Base-by-base conservation (phyloP, 768 basidiomycete genomes). In the Trametes cinnabarina region DNA sequence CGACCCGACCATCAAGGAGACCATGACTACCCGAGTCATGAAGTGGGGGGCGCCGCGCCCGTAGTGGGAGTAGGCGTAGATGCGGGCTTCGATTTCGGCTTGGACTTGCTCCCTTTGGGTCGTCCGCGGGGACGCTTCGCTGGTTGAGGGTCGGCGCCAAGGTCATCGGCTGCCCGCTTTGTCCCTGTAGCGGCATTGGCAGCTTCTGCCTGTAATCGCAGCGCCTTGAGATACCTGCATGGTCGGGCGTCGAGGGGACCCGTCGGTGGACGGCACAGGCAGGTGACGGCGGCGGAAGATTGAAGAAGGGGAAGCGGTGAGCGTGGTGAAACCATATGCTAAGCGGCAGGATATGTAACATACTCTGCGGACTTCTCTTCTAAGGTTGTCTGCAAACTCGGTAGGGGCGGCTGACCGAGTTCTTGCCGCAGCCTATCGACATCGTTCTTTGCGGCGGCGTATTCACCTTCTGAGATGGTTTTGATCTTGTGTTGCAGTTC, bases 341-440 rank as follows among this genome's bases (percentile, higher is more conserved):
- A 41, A 15, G 58, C 28, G 54, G 26, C 28, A 11, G 19, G 40
- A 20, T 8, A 14, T 9, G 46, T 35, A 73, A 80, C 75, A 80
- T 62, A 83, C 80, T 77, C 75, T 14, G 76, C 72, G 26, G 76
- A 72, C 69, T 79, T 89, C 65, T 92, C 91, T 44, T 93, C 90
- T 35, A 93, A 71, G 28, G 84, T 89, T 30, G 76, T 74, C 64
- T 92, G 89, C 43, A 93, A 64, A 64, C 79, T 85, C 2, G 89
- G 90, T 12, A 92, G 71, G 2, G 91, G 84, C 0, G 82, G 74
- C 63, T 92, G 86, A 0, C 90, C 91, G 7, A 93, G 82, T 67
- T 93, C 90, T 50, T 77, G 76, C 39, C 91, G 82, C 43, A 93
- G 75, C 51, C 80, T 74, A 67, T 93, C 91, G 46, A 93, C 91